Base-by-base conservation (phyloP, 73 alveolate genomes). In the Blepharisma stoltei region DNA sequence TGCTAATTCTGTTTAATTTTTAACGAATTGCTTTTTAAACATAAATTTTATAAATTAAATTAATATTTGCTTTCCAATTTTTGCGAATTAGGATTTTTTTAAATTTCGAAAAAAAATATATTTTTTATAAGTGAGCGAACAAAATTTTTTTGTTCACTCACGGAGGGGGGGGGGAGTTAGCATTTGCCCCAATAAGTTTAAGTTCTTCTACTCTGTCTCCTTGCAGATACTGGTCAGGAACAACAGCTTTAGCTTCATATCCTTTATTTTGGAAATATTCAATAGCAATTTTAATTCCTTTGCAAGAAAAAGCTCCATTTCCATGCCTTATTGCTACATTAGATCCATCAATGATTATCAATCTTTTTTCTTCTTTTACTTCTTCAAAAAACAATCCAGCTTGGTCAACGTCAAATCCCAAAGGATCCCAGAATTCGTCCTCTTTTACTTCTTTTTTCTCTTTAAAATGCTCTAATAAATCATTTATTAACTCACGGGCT, bases 281-380 rank as follows among this genome's bases (percentile, higher is more conserved):
- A 43, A 94, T 81, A n/a, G 92, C 97, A 27, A 93, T 83, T 83
- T 92, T 80, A 25, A 94, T 79, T 4, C 99, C 99, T 77, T 83
- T 82, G 21, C 97, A 85, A 67, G 94, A 92, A 86, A 89, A 85
- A 75, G 77, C 87, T 65, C 83, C 91, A 27, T 90, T 83, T 11
- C 99, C 99, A 85, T 89, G 97, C 55, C 97, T 87, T 91, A 94
- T 90, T 5, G 99, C 99, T 5, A 93, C 92, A 94, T 94, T 94
- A 71, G 92, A 87, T 18, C 97, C 99, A 92, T 94, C 99, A 54
- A 94, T 82, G 18, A 94, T 89, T 41, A 94, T 90, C 27, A 92
- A 60, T 50, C 86, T 91, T 54, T 81, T 88, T 73, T 14, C 65
- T 14, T 50, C 21, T 32, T 32, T 32, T 32, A 3, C 41, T 18